These are phyloP conservation scores for Phytophthora sp. DNA, from an alignment of 352 stramenopile species.

Conservation along the genomic window DNA sequence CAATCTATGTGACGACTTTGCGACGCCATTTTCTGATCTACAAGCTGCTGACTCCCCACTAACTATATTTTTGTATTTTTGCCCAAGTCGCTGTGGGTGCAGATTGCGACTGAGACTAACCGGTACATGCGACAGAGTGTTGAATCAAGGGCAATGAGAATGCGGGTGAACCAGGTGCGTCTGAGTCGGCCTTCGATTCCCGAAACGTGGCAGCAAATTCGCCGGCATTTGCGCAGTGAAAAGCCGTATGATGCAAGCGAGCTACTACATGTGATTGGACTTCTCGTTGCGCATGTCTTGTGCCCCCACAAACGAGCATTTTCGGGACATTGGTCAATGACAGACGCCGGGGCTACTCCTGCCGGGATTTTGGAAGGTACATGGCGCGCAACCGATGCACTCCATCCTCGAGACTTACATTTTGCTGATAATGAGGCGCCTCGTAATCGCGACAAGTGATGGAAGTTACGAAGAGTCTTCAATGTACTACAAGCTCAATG, in stretches of 20 bases:
- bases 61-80: slow-evolving; percentile 35
- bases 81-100: slow-evolving; percentile 23
- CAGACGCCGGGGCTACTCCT: slow-evolving; percentile 8
- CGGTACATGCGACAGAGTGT: slow-evolving; percentile 23
- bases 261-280: slow-evolving; percentile 21
- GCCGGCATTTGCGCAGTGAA: neutral
- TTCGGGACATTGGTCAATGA: slow-evolving; percentile 29
- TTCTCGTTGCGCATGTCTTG: slow-evolving; percentile 35
- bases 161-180: slow-evolving; percentile 9
- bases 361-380: slow-evolving; percentile 19
- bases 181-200: neutral
- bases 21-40: neutral
- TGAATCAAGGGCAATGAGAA: neutral
- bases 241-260: slow-evolving; percentile 8
- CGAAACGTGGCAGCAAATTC: slow-evolving; percentile 2
- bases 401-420: slow-evolving; percentile 34
- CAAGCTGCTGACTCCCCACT: slow-evolving; percentile 2
- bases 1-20: neutral
- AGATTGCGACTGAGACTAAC: slow-evolving; percentile 28
- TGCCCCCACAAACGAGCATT: slow-evolving; percentile 24
- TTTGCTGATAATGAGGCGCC: slow-evolving; percentile 17
- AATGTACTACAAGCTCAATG: slow-evolving; percentile 17
- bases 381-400: slow-evolving; percentile 31
- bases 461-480: slow-evolving; percentile 26
- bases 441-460: slow-evolving; percentile 16